phyloP scores from a whole-genome alignment of 441 rosid genomes.

The Macaranga tanarius region DNA sequence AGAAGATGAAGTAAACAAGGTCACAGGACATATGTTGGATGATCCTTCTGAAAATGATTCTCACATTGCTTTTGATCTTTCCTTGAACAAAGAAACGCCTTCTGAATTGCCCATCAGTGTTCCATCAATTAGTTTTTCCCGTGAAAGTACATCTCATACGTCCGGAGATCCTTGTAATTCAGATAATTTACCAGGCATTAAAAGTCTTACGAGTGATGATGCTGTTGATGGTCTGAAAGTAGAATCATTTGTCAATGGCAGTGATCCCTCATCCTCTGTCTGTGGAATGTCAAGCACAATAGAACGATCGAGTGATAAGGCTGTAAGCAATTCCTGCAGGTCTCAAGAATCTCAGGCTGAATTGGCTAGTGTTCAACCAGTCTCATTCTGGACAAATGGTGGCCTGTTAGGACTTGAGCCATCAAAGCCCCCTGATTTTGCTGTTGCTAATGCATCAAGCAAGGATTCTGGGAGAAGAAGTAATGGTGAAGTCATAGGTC shows the following conservation, averaged over 20 bases:
- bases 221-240: constrained; percentile 29
- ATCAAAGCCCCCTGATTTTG: constrained; percentile 82
- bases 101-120: constrained; percentile 27
- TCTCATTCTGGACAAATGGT: constrained; percentile 88
- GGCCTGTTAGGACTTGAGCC: constrained; percentile 89
- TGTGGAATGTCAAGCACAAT: constrained; percentile 28
- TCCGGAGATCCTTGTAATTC: constrained; percentile 35
- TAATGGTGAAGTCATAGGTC: constrained; percentile 23
- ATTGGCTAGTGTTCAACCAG: constrained; percentile 34
- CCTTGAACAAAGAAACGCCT: constrained; percentile 22
- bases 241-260: constrained; percentile 28
- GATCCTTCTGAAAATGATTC: constrained; percentile 19
- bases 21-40: constrained; percentile 22
- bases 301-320: constrained; percentile 32
- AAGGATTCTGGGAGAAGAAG: constrained; percentile 28
- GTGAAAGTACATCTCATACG: constrained; percentile 33
- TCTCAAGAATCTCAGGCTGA: constrained; percentile 46
- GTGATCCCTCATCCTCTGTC: constrained; percentile 36
- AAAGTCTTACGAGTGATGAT: constrained; percentile 30
- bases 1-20: constrained; percentile 28
- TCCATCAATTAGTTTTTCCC: constrained; percentile 26
- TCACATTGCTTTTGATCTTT: constrained; percentile 26
- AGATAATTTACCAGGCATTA: constrained; percentile 28
- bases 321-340: constrained; percentile 8
- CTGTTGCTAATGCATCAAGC: constrained; percentile 39